Base-by-base conservation (phyloP, 2,329 filamentous ascomycete species). In the Calcarisporium arbuscula region DNA sequence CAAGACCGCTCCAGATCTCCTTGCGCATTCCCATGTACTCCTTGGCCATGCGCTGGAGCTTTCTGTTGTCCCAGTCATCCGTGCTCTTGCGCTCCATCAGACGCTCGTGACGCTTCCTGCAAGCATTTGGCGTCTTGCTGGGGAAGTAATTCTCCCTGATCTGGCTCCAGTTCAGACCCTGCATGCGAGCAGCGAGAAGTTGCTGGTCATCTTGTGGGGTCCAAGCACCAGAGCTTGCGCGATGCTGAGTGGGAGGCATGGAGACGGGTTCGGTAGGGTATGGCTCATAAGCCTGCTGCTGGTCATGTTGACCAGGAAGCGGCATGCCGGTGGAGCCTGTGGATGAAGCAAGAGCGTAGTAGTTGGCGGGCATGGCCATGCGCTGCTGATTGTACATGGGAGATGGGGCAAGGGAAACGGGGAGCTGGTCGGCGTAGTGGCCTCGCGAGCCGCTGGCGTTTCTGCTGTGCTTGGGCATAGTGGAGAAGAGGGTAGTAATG, bases 61-160 rank as follows among this genome's bases (percentile, higher is more conserved):
- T 85, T 46, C 80, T 68, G 15, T 74, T 74, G 49, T 90, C 84
- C 81, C 85, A 92, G 50, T 89, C 82, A 48, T 86, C 81, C 30
- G 79, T 75, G 38, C 80, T 78, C 53, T 71, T 72, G 45, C 81
- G 77, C 61, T 90, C 83, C 70, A 90, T 80, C 45, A 94, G 65
- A 26, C 87, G 74, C 61, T 94, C 87, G 51, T 94, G 86, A 36
- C 87, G 77, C 64, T 94, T 94, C 44, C 87, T 84, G 62, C 87
- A 94, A 14, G 88, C 88, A 56, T 92, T 92, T 39, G 82, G 66
- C 8, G 76, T 78, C 66, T 94, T 94, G 55, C 62, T 70, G 2
- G 81, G 82, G 56, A 94, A 94, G 60, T 86, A 77, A 42, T 72
- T 75, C 41, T 70, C 69, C 49, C 87, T 80, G 53, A 94, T 92